These are phyloP conservation scores for Ramalina intermedia DNA, from an alignment of 495 filamentous ascomycete species.

Conservation along the genomic window DNA sequence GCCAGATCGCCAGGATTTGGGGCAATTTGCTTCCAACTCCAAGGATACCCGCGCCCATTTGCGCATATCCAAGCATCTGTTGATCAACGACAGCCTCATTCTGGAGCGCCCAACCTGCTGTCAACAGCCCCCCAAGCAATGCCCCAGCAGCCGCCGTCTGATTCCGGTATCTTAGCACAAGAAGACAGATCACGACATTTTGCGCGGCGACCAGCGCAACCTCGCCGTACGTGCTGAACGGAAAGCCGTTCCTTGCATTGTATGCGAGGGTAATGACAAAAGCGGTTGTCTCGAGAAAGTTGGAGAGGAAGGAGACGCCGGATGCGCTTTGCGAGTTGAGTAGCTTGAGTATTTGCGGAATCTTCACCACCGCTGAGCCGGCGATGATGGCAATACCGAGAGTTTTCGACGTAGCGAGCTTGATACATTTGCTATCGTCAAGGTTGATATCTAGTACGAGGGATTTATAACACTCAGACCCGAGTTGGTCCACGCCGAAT, in stretches of 20 bases:
- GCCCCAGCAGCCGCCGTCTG: slow-evolving; percentile 45
- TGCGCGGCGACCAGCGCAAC: slow-evolving; percentile 79
- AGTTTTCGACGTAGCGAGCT: slow-evolving; percentile 77
- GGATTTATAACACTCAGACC: slow-evolving; percentile 65
- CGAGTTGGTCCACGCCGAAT: slow-evolving; percentile 64
- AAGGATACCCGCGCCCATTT: slow-evolving; percentile 71
- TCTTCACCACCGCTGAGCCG: slow-evolving; percentile 79
- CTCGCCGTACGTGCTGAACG: slow-evolving; percentile 93
- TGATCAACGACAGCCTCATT: slow-evolving; percentile 50
- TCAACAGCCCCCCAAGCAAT: slow-evolving; percentile 62
- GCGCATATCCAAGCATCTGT: slow-evolving; percentile 56
- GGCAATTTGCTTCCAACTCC: slow-evolving; percentile 80
- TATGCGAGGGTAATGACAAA: slow-evolving; percentile 82
- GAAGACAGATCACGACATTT: slow-evolving; percentile 71
- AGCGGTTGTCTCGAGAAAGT: slow-evolving; percentile 75
- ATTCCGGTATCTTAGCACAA: slow-evolving; percentile 71
- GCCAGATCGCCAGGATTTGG: slow-evolving; percentile 75
- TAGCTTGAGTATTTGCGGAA: slow-evolving; percentile 90
- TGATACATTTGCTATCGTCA: slow-evolving; percentile 57
- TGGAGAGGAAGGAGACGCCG: slow-evolving; percentile 78
- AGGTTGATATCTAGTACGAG: slow-evolving; percentile 71
- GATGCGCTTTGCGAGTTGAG: slow-evolving; percentile 59
- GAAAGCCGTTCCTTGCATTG: slow-evolving; percentile 76
- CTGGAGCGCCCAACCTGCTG: slow-evolving; percentile 47
- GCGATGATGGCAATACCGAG: slow-evolving; percentile 87